phyloP scores from a whole-genome alignment of 768 basidiomycete genomes.

The Boletellus sp. region DNA sequence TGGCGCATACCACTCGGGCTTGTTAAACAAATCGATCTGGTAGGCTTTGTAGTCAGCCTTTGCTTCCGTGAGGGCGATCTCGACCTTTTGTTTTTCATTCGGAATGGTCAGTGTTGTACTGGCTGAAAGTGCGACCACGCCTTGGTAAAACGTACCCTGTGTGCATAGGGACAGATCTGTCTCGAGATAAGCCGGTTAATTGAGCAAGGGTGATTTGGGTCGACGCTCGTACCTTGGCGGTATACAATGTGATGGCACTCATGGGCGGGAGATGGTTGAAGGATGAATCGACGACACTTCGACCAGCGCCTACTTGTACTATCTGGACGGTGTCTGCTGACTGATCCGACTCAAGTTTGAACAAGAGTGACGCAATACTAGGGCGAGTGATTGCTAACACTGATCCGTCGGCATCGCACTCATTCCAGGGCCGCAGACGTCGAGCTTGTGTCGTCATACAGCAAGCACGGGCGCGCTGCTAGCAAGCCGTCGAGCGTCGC shows the following conservation, averaged over 20 bases:
- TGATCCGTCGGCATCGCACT: no score
- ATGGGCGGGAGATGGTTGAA: not conserved
- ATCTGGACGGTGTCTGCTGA: no score
- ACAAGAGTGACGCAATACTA: no score
- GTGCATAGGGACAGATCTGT: constrained; percentile 58
- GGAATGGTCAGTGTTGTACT: not conserved
- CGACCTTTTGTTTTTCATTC: constrained; percentile 39
- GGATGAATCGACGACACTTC: no score
- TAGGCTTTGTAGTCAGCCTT: constrained; percentile 45
- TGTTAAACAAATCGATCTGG: constrained; percentile 60
- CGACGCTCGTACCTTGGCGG: constrained; percentile 37
- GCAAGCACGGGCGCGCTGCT: no score
- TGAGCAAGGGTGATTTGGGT: no score
- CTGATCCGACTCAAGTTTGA: no score
- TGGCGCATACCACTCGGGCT: constrained; percentile 66
- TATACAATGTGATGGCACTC: constrained; percentile 41
- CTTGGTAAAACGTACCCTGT: constrained; percentile 38
- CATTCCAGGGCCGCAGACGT: no score
- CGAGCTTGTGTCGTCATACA: no score
- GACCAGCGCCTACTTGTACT: no score
- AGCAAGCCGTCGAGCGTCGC: no score
- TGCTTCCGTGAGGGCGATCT: constrained; percentile 58
- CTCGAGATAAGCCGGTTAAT: not conserved
- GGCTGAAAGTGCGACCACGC: not conserved
- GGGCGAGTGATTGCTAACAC: no score